Evolutionary conservation across 768 basidiomycete species (phyloP), one percentile per base, ranked within the genome.

Genomic region (Tubosaeta brunneosetosa): DNA sequence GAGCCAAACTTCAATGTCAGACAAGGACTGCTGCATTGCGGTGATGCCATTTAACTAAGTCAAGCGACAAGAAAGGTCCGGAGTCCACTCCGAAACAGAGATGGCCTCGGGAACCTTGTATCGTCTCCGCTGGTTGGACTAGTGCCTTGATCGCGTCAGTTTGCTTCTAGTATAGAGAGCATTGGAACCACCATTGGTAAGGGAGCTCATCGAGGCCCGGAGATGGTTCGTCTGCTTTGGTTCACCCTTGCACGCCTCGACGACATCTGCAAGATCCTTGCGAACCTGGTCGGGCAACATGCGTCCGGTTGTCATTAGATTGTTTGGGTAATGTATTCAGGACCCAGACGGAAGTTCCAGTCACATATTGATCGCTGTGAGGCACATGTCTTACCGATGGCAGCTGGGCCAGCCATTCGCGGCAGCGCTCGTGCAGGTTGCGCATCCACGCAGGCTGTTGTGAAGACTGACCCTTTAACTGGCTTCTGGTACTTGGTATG

Each of bases 401-500:
- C 4, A 98, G 68, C 47, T 81, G 77, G 3, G 71, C 72, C 46
- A 94, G 77, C 92, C 94, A 95, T 65, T 91, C 89, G 37, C 81
- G 77, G 65, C 92, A 91, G 37, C 91, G 84, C 49, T 88, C 86
- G 46, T 86, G 76, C 37, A 97, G 74, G 17, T 80, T 77, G 31
- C 88, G 82, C 95, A 98, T 98, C 95, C 95, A 99, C 2, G 87
- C 89, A 19, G 95, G 94, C 64, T 91, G 88, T 50, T 88, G 83
- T 2, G 84, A 79, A 2, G 82, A 71, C 57, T 84, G 80, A 17
- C 81, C 75, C 64, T 86, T 87, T 19, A 81, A 72, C 22, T 83
- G 71, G n/a, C 77, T 77, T n/a, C 78, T 66, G 3, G 74, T 61
- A 3, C 78, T 66, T 1, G 77, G 67, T 14, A 76, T 76, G 17